Percentiles rank a stretch among this genome's conserved stretches.
Evolutionary conservation across 2,329 filamentous ascomycete genomes (phyloP).

Genomic region (Chalara sp.): DNA sequence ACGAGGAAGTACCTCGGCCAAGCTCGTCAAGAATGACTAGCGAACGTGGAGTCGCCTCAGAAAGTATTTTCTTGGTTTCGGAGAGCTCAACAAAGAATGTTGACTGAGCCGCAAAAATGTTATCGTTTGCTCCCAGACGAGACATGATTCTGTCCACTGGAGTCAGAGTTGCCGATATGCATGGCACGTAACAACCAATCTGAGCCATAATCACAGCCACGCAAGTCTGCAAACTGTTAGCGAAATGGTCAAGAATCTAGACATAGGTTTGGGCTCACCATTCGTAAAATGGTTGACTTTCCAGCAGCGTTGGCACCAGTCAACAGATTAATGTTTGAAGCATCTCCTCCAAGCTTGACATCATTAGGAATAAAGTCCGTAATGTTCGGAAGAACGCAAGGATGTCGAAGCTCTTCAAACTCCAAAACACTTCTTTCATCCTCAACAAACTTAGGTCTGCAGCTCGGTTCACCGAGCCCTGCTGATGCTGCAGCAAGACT

Average conservation of each 20-base stretch:
- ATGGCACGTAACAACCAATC: slow-evolving; percentile 88
- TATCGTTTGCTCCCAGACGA: slow-evolving; percentile 92
- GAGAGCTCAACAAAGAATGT: slow-evolving; percentile 98
- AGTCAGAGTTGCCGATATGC: slow-evolving; percentile 72
- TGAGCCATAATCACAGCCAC: slow-evolving; percentile 97
- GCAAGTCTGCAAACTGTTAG: slow-evolving; percentile 57
- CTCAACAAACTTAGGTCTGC: slow-evolving; percentile 82
- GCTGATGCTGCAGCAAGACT: slow-evolving; percentile 85
- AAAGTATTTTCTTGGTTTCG: slow-evolving; percentile 95
- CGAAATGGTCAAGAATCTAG: not conserved
- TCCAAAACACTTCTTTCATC: slow-evolving; percentile 81
- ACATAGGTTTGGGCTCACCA: slow-evolving; percentile 50
- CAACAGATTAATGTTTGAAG: slow-evolving; percentile 79
- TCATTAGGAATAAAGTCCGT: slow-evolving; percentile 97
- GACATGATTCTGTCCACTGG: slow-evolving; percentile 98
- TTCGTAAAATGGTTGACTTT: slow-evolving; percentile 92
- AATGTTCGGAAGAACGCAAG: slow-evolving; percentile 85
- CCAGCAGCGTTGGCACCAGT: slow-evolving; percentile 96
- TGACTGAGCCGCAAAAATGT: slow-evolving; percentile 95
- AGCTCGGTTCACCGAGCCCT: slow-evolving; percentile 78
- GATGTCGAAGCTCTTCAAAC: slow-evolving; percentile 87
- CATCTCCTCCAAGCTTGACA: slow-evolving; percentile 73
- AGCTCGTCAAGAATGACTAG: slow-evolving; percentile 96
- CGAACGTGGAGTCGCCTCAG: slow-evolving; percentile 87
- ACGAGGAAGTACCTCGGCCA: slow-evolving; percentile 87